phyloP scores from a whole-genome alignment of 805 yeast genomes.

The Zygoascus tannicola region DNA sequence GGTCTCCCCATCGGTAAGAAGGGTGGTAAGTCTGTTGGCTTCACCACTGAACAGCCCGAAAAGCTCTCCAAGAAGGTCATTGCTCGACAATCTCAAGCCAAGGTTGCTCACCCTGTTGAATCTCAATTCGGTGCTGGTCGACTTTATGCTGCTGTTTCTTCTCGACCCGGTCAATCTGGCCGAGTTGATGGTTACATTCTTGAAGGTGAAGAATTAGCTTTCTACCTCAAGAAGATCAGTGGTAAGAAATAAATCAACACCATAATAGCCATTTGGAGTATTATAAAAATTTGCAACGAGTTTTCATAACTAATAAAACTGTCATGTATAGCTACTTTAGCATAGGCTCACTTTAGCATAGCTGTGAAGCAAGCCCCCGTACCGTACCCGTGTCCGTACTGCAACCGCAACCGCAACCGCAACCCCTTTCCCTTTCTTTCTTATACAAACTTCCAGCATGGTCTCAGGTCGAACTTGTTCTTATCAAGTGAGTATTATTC shows the following conservation, averaged over 20 bases:
- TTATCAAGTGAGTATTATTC: no score
- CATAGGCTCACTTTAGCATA: no score
- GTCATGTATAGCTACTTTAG: no score
- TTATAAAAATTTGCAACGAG: no score
- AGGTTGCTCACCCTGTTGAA: slow-evolving; percentile 84
- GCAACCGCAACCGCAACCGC: no score
- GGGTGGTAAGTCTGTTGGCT: slow-evolving; percentile 34
- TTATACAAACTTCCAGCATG: no score
- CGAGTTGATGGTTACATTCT: slow-evolving; percentile 99
- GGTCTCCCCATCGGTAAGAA: slow-evolving; percentile 90
- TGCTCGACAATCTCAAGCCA: slow-evolving; percentile 76
- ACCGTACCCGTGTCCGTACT: no score
- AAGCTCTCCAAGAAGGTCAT: slow-evolving; percentile 88
- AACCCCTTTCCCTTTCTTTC: no score
- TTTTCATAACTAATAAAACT: no score
- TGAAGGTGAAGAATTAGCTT: slow-evolving; percentile 99
- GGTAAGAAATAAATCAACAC: slow-evolving; percentile 79
- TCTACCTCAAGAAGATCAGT: slow-evolving; percentile 99
- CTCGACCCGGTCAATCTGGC: slow-evolving; percentile 99
- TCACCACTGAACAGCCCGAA: slow-evolving; percentile 28
- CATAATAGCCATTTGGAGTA: no score
- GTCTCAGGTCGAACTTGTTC: no score
- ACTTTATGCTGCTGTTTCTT: slow-evolving; percentile 96
- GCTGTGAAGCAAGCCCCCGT: no score
- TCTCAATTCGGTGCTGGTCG: slow-evolving; percentile 98